These are phyloP conservation scores for Protostelium mycophagum DNA, from an alignment of 78 protist species.

Conservation along the genomic window DNA sequence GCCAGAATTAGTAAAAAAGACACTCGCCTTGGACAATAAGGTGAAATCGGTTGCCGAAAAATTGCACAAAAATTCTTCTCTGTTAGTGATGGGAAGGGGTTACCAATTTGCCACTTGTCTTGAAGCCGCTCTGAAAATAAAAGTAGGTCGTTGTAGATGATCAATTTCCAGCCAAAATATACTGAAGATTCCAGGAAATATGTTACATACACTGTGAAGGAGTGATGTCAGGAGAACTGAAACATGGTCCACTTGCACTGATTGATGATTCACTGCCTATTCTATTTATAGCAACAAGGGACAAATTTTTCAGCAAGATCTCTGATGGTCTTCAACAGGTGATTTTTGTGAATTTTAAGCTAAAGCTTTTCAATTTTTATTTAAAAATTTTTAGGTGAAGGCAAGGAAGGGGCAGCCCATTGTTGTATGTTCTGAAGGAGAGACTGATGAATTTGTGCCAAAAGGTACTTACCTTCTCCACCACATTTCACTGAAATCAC, in stretches of 20 bases:
- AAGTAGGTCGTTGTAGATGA: neutral
- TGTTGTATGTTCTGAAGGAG: constrained; percentile 24
- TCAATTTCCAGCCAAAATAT: neutral
- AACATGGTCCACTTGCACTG: constrained; percentile 98
- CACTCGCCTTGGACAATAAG: constrained; percentile 1
- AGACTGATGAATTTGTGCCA: neutral
- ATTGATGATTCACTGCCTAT: constrained; percentile 83
- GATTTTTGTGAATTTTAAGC: neutral
- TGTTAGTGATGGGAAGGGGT: constrained; percentile 93
- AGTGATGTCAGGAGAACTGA: constrained; percentile 90
- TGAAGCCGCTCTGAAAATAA: constrained; percentile 83
- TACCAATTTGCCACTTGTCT: constrained; percentile 78
- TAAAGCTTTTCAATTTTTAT: too few species aligned
- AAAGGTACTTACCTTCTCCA: neutral
- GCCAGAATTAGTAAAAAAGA: neutral
- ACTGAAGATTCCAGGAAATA: constrained; percentile 82
- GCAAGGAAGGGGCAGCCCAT: constrained; percentile 65
- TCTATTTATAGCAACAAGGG: constrained; percentile 41
- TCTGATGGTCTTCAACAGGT: neutral
- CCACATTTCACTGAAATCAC: constrained; percentile 6
- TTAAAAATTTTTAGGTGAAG: too few species aligned
- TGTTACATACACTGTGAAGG: constrained; percentile 96
- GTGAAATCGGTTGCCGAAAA: constrained; percentile 61
- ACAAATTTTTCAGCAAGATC: neutral
- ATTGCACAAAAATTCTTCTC: constrained; percentile 17